Evolutionary conservation across 768 basidiomycete species (phyloP).

Genomic region (Panellus pusillus): DNA sequence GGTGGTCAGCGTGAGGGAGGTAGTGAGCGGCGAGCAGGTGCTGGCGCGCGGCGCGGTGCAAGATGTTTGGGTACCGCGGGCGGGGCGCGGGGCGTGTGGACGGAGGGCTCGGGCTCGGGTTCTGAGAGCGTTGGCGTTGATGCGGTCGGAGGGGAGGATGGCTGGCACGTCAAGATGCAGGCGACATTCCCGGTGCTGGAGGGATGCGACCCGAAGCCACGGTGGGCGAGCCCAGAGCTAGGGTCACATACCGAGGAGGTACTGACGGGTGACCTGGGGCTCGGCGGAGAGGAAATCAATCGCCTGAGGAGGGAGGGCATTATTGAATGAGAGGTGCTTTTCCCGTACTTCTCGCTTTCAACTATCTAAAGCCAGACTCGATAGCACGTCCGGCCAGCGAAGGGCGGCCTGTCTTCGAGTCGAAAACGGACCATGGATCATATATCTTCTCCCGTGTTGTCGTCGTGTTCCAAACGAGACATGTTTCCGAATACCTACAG

Average conservation of each 20-base stretch:
- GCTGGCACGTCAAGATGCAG: slow-evolving; percentile 68
- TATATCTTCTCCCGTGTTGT: too few relatives aligned
- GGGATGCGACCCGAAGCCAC: slow-evolving; percentile 55
- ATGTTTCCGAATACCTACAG: too few relatives aligned
- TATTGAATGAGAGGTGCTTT: slow-evolving; percentile 33
- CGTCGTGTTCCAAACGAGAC: too few relatives aligned
- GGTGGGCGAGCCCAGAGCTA: slow-evolving; percentile 71
- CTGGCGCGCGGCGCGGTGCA: slow-evolving; percentile 55
- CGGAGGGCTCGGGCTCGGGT: too few relatives aligned
- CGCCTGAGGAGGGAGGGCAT: slow-evolving; percentile 41
- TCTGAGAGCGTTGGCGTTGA: too few relatives aligned
- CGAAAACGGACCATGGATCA: too few relatives aligned
- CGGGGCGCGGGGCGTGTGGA: background rate
- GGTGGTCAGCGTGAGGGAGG: slow-evolving; percentile 62
- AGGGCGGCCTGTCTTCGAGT: too few relatives aligned
- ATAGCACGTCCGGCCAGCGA: too few relatives aligned
- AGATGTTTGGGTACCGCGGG: slow-evolving; percentile 52
- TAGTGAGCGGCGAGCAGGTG: slow-evolving; percentile 56
- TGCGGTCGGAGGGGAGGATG: slow-evolving; percentile 26
- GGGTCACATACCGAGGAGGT: slow-evolving; percentile 58
- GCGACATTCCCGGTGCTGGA: slow-evolving; percentile 64
- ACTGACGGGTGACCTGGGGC: slow-evolving; percentile 42
- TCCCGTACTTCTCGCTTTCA: too few relatives aligned
- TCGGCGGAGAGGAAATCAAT: slow-evolving; percentile 37
- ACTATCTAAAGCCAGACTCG: too few relatives aligned